Percentiles rank a stretch among this genome's conserved stretches.
Conservation (phyloP, 495 filamentous ascomycete species). For the Letharia lupina region DNA sequence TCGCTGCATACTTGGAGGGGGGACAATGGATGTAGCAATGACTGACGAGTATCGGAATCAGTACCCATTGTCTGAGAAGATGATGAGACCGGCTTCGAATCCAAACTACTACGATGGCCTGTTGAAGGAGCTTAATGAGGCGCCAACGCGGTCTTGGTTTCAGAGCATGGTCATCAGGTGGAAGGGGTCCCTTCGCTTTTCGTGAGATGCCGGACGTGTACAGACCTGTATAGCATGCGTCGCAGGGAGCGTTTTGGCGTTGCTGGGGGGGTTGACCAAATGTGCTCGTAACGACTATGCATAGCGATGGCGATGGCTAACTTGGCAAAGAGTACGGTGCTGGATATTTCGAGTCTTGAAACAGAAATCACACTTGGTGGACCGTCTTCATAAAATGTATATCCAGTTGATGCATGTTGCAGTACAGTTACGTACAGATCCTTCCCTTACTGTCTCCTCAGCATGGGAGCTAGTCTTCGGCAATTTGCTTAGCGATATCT, state of each 20-base stretch:
- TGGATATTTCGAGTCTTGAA: neutral
- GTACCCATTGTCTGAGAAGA: conserved; percentile 54
- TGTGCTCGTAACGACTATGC: neutral
- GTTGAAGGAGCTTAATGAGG: conserved; percentile 62
- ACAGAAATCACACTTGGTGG: too few relatives aligned
- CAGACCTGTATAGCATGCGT: neutral
- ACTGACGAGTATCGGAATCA: conserved; percentile 21
- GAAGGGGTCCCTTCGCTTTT: conserved; percentile 46
- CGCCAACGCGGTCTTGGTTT: conserved; percentile 52
- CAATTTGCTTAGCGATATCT: neutral
- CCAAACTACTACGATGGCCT: conserved; percentile 71
- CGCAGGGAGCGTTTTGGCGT: neutral
- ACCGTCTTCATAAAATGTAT: too few relatives aligned
- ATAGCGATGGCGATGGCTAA: neutral
- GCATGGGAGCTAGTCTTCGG: neutral
- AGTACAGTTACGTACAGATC: neutral
- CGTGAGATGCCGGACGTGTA: neutral
- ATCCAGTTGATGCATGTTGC: too few relatives aligned
- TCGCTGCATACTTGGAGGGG: too few relatives aligned
- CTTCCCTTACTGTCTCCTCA: neutral
- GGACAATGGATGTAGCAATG: too few relatives aligned
- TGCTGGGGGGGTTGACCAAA: neutral
- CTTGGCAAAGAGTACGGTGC: neutral
- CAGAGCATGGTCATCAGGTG: conserved; percentile 48
- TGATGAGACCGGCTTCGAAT: conserved; percentile 63